Conservation (phyloP, 1,284 basidiomycete species). For the Entoloma clypeatum region DNA sequence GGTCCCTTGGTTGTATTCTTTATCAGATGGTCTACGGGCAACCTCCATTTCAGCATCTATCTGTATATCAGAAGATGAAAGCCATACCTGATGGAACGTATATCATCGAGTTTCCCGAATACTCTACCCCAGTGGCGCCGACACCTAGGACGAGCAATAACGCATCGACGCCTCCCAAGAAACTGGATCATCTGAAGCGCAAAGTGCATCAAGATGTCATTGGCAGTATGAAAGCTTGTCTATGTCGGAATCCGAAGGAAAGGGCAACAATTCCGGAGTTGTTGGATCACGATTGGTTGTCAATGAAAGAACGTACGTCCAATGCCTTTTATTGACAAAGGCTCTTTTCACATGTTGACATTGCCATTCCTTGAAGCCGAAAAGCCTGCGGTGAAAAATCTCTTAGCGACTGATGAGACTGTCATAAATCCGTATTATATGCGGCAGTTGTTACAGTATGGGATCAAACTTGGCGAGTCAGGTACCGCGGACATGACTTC, state of each 20-base stretch:
- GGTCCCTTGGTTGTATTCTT: conserved; percentile 96
- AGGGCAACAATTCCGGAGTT: conserved; percentile 80
- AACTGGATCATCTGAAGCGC: conserved; percentile 59
- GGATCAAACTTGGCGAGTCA: conserved; percentile 50
- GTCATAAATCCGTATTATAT: conserved; percentile 74
- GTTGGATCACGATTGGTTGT: conserved; percentile 63
- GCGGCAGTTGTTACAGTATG: conserved; percentile 64
- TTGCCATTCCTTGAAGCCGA: conserved; percentile 15
- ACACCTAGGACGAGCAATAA: conserved; percentile 25
- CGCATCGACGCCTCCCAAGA: conserved; percentile 44
- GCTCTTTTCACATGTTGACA: conserved; percentile 2
- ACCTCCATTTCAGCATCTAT: conserved; percentile 87
- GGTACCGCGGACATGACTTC: conserved; percentile 35
- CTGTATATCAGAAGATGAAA: conserved; percentile 83
- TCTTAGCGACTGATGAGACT: conserved; percentile 53
- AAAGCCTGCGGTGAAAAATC: conserved; percentile 27
- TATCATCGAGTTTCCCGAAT: conserved; percentile 73
- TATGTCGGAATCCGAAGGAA: conserved; percentile 71
- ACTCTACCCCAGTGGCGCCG: conserved; percentile 52
- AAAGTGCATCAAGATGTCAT: conserved; percentile 69
- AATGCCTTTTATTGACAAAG: conserved; percentile 1
- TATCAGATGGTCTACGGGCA: conserved; percentile 98
- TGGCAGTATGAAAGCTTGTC: conserved; percentile 69
- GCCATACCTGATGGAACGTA: conserved; percentile 76
- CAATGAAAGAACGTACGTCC: conserved; percentile 46